A percentile compares a stretch with the other conserved stretches of the same genome.
phyloP scores from a whole-genome alignment of 176 grass and related monocot species.

The Bothriochloa decipiens region DNA sequence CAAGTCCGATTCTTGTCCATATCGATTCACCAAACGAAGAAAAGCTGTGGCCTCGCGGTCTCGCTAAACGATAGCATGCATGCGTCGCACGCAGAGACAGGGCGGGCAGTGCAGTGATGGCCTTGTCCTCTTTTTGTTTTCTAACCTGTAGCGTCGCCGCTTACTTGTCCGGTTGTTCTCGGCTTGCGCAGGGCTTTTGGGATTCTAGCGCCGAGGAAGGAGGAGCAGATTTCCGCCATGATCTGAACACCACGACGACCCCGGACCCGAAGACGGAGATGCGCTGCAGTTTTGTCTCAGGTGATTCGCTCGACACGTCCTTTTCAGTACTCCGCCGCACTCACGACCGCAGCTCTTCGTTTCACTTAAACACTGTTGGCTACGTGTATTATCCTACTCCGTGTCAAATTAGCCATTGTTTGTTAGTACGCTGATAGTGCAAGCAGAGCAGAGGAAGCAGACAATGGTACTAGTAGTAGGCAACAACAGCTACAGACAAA shows the following conservation, averaged over 20 bases:
- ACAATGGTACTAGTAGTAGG: background rate
- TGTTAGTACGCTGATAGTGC: background rate
- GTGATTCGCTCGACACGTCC: conserved; percentile 44
- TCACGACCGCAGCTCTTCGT: too few relatives aligned
- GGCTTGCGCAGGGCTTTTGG: conserved; percentile 67
- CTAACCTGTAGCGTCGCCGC: conserved; percentile 38
- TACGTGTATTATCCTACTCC: background rate
- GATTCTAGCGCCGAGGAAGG: conserved; percentile 35
- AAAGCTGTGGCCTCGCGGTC: conserved; percentile 15
- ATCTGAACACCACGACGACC: conserved; percentile 42
- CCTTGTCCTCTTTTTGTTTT: conserved; percentile 24
- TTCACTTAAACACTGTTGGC: background rate
- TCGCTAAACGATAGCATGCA: conserved; percentile 1
- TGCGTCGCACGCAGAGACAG: background rate
- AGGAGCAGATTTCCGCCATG: conserved; percentile 47
- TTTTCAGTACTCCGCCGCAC: background rate
- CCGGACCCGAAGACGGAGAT: conserved; percentile 41
- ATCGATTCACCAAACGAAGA: conserved; percentile 7
- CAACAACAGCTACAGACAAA: conserved; percentile 46
- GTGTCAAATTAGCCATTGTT: background rate
- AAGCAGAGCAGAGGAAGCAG: background rate
- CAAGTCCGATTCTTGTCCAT: background rate
- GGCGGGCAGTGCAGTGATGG: background rate
- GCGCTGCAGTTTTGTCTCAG: conserved; percentile 54
- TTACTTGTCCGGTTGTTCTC: conserved; percentile 16